Conservation (phyloP, 2,329 filamentous ascomycete genomes). For the Rutstroemia sp. region DNA sequence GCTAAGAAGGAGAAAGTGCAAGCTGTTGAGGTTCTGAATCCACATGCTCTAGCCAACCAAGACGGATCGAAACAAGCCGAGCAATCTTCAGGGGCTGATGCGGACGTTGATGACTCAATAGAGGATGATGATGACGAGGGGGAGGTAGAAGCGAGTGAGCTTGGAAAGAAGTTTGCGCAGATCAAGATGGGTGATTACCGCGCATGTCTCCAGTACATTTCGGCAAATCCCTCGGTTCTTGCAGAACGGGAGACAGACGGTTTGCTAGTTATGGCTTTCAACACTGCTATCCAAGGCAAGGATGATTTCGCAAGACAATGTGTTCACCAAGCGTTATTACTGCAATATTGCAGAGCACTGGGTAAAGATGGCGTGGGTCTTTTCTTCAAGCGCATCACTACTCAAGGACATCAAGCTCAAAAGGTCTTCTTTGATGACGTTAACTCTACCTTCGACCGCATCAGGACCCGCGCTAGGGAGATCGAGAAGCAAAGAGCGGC, state of each 20-base stretch:
- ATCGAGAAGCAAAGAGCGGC: constrained; percentile 40
- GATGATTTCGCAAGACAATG: constrained; percentile 75
- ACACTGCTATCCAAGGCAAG: constrained; percentile 70
- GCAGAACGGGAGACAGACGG: constrained; percentile 85
- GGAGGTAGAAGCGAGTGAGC: constrained; percentile 65
- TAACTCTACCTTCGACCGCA: constrained; percentile 75
- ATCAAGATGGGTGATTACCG: constrained; percentile 72
- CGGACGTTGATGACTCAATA: constrained; percentile 50
- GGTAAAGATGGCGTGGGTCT: constrained; percentile 80
- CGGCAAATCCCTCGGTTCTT: constrained; percentile 69
- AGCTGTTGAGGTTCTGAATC: constrained; percentile 70
- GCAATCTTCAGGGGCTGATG: constrained; percentile 52
- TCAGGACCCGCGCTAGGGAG: constrained; percentile 59
- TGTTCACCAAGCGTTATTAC: constrained; percentile 84
- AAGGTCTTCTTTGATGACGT: constrained; percentile 92
- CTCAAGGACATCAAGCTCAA: constrained; percentile 79
- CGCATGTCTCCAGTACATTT: constrained; percentile 67
- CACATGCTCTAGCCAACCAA: constrained; percentile 38
- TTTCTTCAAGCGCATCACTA: constrained; percentile 96
- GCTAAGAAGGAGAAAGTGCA: constrained; percentile 40
- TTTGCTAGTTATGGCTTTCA: constrained; percentile 84
- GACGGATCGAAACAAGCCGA: constrained; percentile 33
- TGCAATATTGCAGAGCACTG: constrained; percentile 91
- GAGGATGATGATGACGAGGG: constrained; percentile 60
- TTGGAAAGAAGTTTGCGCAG: constrained; percentile 73